Percentiles rank a stretch among this genome's conserved stretches.
These are phyloP conservation scores for Arthroderma sp. DNA, from an alignment of 2,329 filamentous ascomycete species.

Conservation along the genomic window DNA sequence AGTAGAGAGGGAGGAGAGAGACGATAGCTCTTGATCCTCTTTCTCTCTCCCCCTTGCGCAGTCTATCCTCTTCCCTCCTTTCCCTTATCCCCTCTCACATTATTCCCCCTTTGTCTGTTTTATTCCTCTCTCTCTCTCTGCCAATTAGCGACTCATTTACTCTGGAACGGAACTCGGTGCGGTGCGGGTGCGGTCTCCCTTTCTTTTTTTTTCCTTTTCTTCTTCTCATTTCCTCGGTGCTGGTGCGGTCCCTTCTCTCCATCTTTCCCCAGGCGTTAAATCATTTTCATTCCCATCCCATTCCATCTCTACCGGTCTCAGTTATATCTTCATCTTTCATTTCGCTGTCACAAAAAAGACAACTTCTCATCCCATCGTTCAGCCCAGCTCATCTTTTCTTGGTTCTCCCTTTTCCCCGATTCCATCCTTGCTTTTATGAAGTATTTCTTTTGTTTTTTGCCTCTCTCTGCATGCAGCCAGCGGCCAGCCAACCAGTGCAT, in stretches of 20 bases:
- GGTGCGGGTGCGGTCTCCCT: conserved; percentile 3
- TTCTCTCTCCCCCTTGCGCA: not conserved
- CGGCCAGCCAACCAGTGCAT: conserved; percentile 19
- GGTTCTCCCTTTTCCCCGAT: too few species aligned
- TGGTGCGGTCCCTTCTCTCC: not conserved
- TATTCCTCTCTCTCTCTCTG: not conserved
- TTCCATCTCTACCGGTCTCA: not conserved
- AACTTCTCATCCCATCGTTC: too few species aligned
- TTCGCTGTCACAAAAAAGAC: too few species aligned
- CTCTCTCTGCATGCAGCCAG: conserved; percentile 17
- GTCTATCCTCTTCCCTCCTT: not conserved
- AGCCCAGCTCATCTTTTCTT: too few species aligned
- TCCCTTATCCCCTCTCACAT: not conserved
- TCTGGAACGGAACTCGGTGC: not conserved
- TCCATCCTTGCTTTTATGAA: not conserved
- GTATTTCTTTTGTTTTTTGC: not conserved
- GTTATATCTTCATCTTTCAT: too few species aligned
- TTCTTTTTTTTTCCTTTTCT: conserved; percentile 1
- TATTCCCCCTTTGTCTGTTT: not conserved
- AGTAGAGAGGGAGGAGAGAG: too few species aligned
- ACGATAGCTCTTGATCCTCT: not conserved
- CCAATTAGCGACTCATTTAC: not conserved
- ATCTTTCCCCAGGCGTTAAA: not conserved
- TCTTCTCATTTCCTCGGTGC: not conserved
- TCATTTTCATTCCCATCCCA: too few species aligned